Conservation (phyloP, 192 early-diverging fungal species). For the Backusella mclennaniae region DNA sequence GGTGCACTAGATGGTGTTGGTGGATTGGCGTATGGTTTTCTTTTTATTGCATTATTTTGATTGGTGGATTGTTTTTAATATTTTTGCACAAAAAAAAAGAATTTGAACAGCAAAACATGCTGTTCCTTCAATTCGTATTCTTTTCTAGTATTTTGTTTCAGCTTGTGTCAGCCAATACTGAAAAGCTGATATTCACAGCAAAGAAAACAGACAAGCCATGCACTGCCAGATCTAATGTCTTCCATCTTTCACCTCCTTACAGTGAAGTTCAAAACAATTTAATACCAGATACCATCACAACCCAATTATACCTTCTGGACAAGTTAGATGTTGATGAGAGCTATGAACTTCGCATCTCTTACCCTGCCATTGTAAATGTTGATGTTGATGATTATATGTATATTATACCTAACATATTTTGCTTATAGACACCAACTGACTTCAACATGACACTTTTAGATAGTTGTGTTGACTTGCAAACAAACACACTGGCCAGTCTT, state of each 20-base stretch:
- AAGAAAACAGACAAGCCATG: background rate
- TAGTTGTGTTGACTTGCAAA: background rate
- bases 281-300: background rate
- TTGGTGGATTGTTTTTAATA: background rate
- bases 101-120: background rate
- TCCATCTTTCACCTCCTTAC: background rate
- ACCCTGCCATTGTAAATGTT: background rate
- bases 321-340: background rate
- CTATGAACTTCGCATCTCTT: conserved; percentile 5
- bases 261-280: background rate
- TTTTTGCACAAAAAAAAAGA: background rate
- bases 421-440: background rate
- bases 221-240: background rate
- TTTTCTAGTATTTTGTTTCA: background rate
- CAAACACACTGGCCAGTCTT: background rate
- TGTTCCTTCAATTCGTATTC: background rate
- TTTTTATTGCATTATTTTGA: background rate
- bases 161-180: background rate
- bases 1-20: no score
- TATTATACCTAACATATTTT: background rate
- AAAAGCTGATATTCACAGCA: conserved; percentile 6
- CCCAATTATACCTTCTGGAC: background rate
- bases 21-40: no score
- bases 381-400: background rate
- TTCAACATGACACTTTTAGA: conserved; percentile 3